Percentiles rank a stretch among this genome's conserved stretches.
Conservation (phyloP, 1,284 basidiomycete species). For the Austroboletus niveus region DNA sequence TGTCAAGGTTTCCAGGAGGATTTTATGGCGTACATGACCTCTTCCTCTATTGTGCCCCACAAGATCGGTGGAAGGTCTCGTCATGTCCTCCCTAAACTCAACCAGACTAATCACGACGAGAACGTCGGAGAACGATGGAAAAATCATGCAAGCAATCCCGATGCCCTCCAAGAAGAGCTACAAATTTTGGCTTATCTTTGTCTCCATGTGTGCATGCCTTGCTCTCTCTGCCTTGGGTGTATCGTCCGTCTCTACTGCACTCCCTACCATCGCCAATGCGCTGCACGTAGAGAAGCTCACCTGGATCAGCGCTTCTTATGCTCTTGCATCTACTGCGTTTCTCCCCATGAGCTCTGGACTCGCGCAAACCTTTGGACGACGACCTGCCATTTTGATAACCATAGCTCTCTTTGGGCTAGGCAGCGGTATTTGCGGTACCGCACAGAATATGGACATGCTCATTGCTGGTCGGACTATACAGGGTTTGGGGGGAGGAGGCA, state of each 20-base stretch:
- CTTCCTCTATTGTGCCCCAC: no score
- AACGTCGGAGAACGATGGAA: background rate
- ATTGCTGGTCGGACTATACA: conserved; percentile 38
- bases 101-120: background rate
- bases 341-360: conserved; percentile 29
- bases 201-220: conserved; percentile 4
- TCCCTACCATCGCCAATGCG: conserved; percentile 34
- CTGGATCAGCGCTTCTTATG: conserved; percentile 35
- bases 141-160: background rate
- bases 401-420: conserved; percentile 31
- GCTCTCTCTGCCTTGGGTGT: conserved; percentile 4
- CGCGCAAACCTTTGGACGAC: conserved; percentile 32
- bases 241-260: conserved; percentile 24
- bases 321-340: conserved; percentile 27
- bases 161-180: background rate
- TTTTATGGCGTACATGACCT: no score
- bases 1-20: no score
- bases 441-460: conserved; percentile 38
- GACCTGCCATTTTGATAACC: conserved; percentile 31
- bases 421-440: conserved; percentile 39
- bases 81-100: background rate
- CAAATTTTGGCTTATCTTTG: conserved; percentile 6
- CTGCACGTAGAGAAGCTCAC: conserved; percentile 31
- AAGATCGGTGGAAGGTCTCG: background rate
- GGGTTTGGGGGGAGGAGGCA: conserved; percentile 38